Percentiles rank a stretch among this genome's conserved stretches.
phyloP scores from a whole-genome alignment of 179 eudicot genomes.

The Amaranthus tricolor region DNA sequence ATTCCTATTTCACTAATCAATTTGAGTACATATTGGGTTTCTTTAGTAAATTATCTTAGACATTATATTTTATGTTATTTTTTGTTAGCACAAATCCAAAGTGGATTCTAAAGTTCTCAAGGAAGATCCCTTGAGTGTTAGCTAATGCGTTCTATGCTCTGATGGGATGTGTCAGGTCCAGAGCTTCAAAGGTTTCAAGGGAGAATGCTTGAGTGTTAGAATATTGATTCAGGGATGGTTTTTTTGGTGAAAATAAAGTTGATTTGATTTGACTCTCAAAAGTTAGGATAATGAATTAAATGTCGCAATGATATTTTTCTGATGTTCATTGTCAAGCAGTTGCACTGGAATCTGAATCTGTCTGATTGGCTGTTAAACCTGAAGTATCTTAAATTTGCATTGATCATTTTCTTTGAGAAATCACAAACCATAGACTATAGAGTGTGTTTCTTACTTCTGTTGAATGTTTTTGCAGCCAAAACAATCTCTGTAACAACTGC shows the following conservation, averaged over 20 bases:
- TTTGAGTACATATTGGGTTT: not conserved
- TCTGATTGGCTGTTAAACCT: not conserved
- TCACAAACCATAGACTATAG: too few relatives aligned
- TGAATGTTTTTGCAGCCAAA: conserved; percentile 52
- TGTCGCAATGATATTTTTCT: not conserved
- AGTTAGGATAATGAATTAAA: not conserved
- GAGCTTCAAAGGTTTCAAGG: not conserved
- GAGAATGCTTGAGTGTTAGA: not conserved
- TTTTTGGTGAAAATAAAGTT: not conserved
- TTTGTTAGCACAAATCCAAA: not conserved
- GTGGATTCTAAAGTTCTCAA: not conserved
- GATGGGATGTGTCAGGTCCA: not conserved
- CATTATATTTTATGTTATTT: not conserved
- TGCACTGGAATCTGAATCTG: not conserved
- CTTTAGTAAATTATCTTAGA: not conserved
- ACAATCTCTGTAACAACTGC: conserved; percentile 89
- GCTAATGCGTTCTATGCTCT: not conserved
- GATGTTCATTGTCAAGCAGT: not conserved
- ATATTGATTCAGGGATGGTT: not conserved
- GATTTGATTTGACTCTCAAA: not conserved
- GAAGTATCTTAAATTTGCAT: not conserved
- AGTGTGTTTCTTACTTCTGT: not conserved
- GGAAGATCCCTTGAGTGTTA: too few relatives aligned
- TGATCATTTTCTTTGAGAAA: not conserved
- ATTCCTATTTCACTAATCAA: not conserved